Evolutionary conservation across 2,329 filamentous ascomycete species (phyloP).

Genomic region (Fusarium proliferatum): DNA sequence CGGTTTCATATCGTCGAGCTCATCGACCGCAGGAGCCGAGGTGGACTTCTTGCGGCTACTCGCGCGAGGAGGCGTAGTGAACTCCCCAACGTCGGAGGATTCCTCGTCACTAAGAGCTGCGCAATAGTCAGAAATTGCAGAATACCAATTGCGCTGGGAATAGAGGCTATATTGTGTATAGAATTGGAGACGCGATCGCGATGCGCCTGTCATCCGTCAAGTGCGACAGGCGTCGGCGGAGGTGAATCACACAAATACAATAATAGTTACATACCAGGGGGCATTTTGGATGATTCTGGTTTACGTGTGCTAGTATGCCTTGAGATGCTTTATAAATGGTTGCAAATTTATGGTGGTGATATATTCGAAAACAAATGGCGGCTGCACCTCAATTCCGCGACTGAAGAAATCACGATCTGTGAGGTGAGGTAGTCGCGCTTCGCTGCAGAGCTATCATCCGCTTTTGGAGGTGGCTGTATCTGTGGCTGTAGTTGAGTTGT

Average conservation of each 20-base stretch:
- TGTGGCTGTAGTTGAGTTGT: conserved; percentile 17
- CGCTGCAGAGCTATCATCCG: conserved; percentile 6
- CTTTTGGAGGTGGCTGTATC: conserved; percentile 1
- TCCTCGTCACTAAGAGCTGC: conserved; percentile 54
- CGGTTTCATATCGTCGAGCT: conserved; percentile 44
- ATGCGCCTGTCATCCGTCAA: conserved; percentile 8
- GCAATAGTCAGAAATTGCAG: conserved; percentile 30
- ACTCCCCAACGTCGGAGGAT: conserved; percentile 50
- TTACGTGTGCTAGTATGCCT: neutral
- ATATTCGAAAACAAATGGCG: neutral
- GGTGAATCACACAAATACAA: neutral
- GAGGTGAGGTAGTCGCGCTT: neutral
- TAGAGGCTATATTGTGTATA: neutral
- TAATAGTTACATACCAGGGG: conserved; percentile 39
- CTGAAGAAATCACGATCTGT: conserved; percentile 12
- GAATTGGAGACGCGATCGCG: conserved; percentile 4
- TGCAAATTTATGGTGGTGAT: neutral
- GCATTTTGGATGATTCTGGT: conserved; percentile 33
- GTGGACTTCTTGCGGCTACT: conserved; percentile 44
- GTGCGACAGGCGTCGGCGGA: neutral
- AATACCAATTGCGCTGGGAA: conserved; percentile 2
- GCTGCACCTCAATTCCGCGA: conserved; percentile 1
- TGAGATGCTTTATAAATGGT: neutral
- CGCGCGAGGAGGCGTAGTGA: conserved; percentile 36
- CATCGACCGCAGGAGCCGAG: conserved; percentile 30